Evolutionary conservation across 2,329 filamentous ascomycete genomes (phyloP).

Genomic region (Cephalotrichum gorgonifer): DNA sequence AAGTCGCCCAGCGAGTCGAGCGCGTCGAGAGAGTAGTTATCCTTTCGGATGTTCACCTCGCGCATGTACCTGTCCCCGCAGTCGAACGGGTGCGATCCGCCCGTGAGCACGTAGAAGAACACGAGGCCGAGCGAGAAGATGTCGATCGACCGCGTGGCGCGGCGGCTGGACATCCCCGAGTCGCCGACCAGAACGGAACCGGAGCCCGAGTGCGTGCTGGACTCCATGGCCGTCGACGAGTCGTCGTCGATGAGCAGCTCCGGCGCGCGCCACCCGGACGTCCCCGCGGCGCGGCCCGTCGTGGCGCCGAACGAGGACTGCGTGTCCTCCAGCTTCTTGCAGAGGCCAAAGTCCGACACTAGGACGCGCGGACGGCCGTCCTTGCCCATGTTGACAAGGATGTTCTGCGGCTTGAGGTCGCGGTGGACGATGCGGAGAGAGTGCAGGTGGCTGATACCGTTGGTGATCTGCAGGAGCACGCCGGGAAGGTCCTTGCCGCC

Average conservation of each 20-base stretch:
- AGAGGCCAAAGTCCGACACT: conserved; percentile 95
- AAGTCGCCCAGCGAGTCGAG: conserved; percentile 73
- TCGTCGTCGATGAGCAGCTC: conserved; percentile 82
- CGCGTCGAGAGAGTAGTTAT: conserved; percentile 60
- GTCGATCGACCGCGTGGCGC: conserved; percentile 90
- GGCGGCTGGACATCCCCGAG: conserved; percentile 53
- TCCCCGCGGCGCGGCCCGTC: conserved; percentile 85
- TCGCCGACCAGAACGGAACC: conserved; percentile 46
- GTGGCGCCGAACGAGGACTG: conserved; percentile 93
- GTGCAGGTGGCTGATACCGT: conserved; percentile 82
- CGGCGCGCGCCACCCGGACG: conserved; percentile 91
- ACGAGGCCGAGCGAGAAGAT: conserved; percentile 95
- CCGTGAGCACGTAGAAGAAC: conserved; percentile 98
- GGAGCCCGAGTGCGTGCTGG: conserved; percentile 50
- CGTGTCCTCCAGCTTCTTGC: conserved; percentile 90
- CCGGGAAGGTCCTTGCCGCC: conserved; percentile 68
- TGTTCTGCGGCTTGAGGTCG: conserved; percentile 96
- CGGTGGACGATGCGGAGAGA: conserved; percentile 90
- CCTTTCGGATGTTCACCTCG: conserved; percentile 94
- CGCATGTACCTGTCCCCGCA: conserved; percentile 91
- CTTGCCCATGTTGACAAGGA: conserved; percentile 69
- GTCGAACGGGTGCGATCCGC: conserved; percentile 86
- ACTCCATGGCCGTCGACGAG: conserved; percentile 43
- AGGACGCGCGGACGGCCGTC: conserved; percentile 69
- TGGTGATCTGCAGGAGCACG: conserved; percentile 80